These are phyloP conservation scores for Suillus occidentalis DNA, from an alignment of 768 basidiomycete genomes.

Conservation along the genomic window DNA sequence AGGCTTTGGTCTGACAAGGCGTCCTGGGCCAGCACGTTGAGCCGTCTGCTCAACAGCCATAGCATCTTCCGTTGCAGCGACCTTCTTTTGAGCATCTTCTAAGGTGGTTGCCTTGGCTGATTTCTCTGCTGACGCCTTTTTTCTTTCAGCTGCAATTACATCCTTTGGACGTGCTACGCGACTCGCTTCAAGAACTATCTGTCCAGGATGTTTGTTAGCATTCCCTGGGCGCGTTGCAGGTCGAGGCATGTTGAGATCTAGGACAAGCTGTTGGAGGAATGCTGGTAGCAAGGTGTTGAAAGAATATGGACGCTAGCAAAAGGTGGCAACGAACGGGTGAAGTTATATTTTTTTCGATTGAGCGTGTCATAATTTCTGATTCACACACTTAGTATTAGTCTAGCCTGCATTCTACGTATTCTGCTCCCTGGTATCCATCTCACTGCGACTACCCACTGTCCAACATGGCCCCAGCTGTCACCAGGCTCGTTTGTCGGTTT, in stretches of 20 bases:
- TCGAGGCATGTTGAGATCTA: background rate
- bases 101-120: background rate
- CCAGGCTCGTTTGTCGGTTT: background rate
- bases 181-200: background rate
- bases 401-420: background rate
- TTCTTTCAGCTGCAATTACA: background rate
- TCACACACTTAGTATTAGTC: background rate
- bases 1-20: background rate
- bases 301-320: background rate
- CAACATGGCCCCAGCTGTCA: background rate
- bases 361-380: background rate
- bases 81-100: background rate
- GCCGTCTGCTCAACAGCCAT: constrained; percentile 1
- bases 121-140: background rate
- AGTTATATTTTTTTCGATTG: background rate
- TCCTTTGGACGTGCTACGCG: background rate
- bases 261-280: background rate
- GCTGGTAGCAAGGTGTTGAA: background rate
- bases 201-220: background rate
- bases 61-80: background rate
- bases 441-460: background rate
- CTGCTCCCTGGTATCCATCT: background rate
- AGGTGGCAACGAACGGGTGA: background rate
- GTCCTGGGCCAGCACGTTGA: background rate
- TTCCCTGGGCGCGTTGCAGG: background rate